A percentile compares a stretch with the other conserved stretches of the same genome.
These are phyloP conservation scores for Fraxinus quadrangulata DNA, from an alignment of 257 asterid species.

Conservation along the genomic window DNA sequence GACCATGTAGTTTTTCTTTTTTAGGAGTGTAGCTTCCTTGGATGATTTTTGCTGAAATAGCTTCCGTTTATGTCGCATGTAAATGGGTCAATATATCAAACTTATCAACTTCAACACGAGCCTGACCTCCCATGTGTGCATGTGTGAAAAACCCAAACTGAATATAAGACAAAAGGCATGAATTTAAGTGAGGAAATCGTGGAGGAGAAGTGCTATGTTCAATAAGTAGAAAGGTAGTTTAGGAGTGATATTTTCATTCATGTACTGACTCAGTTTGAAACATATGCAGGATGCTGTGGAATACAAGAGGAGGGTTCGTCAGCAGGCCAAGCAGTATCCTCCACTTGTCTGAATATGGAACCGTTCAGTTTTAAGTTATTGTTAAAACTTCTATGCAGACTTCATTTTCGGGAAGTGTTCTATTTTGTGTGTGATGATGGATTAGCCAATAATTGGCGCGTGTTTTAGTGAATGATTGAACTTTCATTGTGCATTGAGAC, in stretches of 20 bases:
- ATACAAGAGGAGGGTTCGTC: constrained; percentile 38
- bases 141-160: neutral
- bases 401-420: neutral
- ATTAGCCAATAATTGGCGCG: constrained; percentile 14
- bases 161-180: neutral
- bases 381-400: constrained; percentile 3
- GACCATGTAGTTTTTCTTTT: too few species aligned
- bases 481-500: constrained; percentile 20
- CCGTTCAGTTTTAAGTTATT: neutral
- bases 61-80: neutral
- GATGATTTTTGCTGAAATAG: neutral
- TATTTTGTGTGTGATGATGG: constrained; percentile 2
- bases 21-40: neutral
- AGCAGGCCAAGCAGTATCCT: constrained; percentile 43
- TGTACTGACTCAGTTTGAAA: neutral
- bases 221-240: neutral
- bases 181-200: neutral
- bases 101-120: neutral
- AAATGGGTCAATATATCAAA: neutral
- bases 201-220: neutral
- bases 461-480: constrained; percentile 22
- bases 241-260: neutral
- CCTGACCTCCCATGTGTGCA: neutral
- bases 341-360: constrained; percentile 23
- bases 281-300: constrained; percentile 33